Base-by-base conservation (phyloP, 2,329 filamentous ascomycete species). In the Penicillium hesseltinei region DNA sequence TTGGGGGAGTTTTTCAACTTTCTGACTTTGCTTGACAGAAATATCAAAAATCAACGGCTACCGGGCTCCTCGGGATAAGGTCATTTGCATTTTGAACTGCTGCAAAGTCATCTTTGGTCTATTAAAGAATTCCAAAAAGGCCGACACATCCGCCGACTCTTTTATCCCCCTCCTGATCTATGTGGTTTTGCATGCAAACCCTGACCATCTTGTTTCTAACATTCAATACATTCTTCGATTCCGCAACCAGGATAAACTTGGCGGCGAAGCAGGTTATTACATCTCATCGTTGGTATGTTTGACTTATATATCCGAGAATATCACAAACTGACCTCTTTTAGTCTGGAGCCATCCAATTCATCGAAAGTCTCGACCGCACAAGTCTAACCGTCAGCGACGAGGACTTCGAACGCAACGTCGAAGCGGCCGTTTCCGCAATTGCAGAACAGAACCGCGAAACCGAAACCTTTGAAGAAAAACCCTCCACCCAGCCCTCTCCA, bases 101-200 rank as follows among this genome's bases (percentile, higher is more conserved):
- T 99, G 94, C 84, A 99, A 99, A 77, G 95, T 99, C 62, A 97
- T 99, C 62, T 97, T 99, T 75, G 94, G 90, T 19, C 85, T 96
- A 48, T 80, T 99, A 51, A 92, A 93, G 64, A 95, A 97, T 71
- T 87, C 91, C 52, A 95, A 96, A 75, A 89, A 89, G 55, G 74
- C 72, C 1, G 94, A 99, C 72, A 93, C 92, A 23, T 97, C 93
- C 1, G 94, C 94, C 13, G 94, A 99, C 76, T 92, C 93, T 0
- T 99, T 99, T 67, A 91, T 97, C 78, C 90, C 94, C 5, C 82
- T 97, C 29, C 82, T 99, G 55, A 99, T 99, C 56, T 97, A 96
- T 67, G 94, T 96, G 27, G 92, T 97, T 13, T 81, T 99, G 27
- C 91, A 94, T 75, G 91, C 92, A 44, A 97, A 96, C 66, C 94